Conservation (phyloP, 192 early-diverging fungal species). For the Radiomyces spectabilis region DNA sequence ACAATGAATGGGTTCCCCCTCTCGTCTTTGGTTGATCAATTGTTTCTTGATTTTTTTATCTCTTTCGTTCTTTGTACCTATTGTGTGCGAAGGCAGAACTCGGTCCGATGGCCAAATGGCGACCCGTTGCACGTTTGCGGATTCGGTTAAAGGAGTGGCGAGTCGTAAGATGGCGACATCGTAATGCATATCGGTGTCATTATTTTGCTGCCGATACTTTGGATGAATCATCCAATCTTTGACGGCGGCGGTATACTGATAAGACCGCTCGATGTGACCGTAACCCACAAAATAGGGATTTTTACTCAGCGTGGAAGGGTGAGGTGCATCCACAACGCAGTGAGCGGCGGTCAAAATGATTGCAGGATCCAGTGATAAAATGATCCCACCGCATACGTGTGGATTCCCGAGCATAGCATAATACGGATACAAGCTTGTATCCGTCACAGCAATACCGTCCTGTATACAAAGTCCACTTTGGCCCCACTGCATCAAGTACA, state of each 20-base stretch:
- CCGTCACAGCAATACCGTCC: slow-evolving; percentile 7
- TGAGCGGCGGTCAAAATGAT: slow-evolving; percentile 23
- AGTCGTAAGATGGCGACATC: too few relatives aligned
- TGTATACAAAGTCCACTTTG: slow-evolving; percentile 4
- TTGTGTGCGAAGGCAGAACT: too few relatives aligned
- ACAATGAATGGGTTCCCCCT: too few relatives aligned
- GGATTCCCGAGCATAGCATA: slow-evolving; percentile 18
- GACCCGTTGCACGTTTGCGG: too few relatives aligned
- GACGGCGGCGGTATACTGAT: slow-evolving; percentile 5
- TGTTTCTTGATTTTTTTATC: too few relatives aligned
- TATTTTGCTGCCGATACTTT: too few relatives aligned
- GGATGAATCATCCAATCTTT: slow-evolving; percentile 22
- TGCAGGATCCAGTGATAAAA: slow-evolving; percentile 17
- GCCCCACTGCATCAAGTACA: neutral
- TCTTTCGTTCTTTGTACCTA: too few relatives aligned
- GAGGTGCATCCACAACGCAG: slow-evolving; percentile 11
- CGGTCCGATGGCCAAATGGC: too few relatives aligned
- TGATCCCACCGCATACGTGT: slow-evolving; percentile 19
- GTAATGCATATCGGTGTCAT: too few relatives aligned
- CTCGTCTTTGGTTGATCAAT: too few relatives aligned
- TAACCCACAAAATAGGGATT: slow-evolving; percentile 25
- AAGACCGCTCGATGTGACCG: slow-evolving; percentile 2
- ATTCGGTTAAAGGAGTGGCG: too few relatives aligned
- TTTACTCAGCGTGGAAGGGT: neutral
- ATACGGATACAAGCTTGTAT: slow-evolving; percentile 15